These are phyloP conservation scores for Aureobasidium pullulans DNA, from an alignment of 2,329 filamentous ascomycete species.

Conservation along the genomic window DNA sequence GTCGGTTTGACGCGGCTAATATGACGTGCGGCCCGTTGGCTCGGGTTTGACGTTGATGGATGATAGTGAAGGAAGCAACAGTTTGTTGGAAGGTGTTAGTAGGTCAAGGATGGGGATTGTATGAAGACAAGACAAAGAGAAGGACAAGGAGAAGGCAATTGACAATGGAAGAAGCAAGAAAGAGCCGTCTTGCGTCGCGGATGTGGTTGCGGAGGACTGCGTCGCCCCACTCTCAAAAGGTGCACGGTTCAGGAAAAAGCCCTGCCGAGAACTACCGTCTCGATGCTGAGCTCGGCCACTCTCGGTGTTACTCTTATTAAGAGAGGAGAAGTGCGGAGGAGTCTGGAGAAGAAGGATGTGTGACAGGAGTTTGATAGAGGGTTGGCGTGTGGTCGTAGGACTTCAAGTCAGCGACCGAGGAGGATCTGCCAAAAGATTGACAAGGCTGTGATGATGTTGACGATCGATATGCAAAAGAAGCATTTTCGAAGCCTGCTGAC, in stretches of 20 bases:
- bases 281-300: not conserved
- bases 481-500: not conserved
- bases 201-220: not conserved
- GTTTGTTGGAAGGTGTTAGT: not conserved
- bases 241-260: slow-evolving; percentile 5
- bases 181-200: not conserved
- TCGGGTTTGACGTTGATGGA: not conserved
- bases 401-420: not conserved
- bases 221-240: not conserved
- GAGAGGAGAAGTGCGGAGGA: slow-evolving; percentile 1
- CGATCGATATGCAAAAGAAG: slow-evolving; percentile 5
- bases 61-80: not conserved
- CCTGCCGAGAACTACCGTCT: not conserved
- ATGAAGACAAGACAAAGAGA: not conserved
- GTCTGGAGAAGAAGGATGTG: slow-evolving; percentile 4
- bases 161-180: not conserved
- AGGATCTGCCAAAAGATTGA: not conserved
- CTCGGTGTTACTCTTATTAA: not conserved
- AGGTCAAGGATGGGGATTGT: not conserved
- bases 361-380: slow-evolving; percentile 1
- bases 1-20: slow-evolving; percentile 4
- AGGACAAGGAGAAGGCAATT: not conserved
- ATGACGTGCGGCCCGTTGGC: slow-evolving; percentile 7
- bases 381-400: not conserved
- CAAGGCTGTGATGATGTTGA: not conserved